phyloP scores from a whole-genome alignment of 2,329 filamentous ascomycete genomes.

The Fusarium nurragi region DNA sequence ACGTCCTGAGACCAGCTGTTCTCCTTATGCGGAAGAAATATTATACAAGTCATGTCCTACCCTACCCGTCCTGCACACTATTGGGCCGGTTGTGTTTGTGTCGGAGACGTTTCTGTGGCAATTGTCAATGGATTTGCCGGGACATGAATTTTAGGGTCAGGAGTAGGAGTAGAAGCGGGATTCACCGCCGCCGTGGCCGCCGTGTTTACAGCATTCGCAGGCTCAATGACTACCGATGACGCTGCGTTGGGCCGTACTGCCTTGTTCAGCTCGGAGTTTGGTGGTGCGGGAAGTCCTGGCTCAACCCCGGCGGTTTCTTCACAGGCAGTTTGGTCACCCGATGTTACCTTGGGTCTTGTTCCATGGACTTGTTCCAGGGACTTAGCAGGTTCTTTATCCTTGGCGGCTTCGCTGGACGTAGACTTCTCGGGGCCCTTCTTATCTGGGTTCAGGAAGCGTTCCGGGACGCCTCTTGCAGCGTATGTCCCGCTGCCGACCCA shows the following conservation, averaged over 20 bases:
- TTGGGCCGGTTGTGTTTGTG: neutral
- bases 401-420: constrained; percentile 21
- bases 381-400: constrained; percentile 32
- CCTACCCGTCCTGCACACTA: neutral
- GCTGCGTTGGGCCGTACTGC: constrained; percentile 5
- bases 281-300: constrained; percentile 1
- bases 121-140: neutral
- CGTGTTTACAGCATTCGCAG: constrained; percentile 8
- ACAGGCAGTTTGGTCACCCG: neutral
- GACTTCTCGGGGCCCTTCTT: constrained; percentile 40
- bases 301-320: constrained; percentile 1
- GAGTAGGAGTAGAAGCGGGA: neutral
- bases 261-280: constrained; percentile 14
- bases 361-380: constrained; percentile 11
- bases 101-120: neutral
- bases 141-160: neutral
- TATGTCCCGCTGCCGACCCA: constrained; percentile 77
- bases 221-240: neutral
- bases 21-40: neutral
- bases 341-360: constrained; percentile 22
- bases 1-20: neutral
- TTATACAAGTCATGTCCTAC: neutral
- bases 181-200: constrained; percentile 9
- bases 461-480: constrained; percentile 81
- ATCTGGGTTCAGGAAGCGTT: constrained; percentile 69